Conservation (phyloP, 1,284 basidiomycete species). For the Thelephora terrestris region DNA sequence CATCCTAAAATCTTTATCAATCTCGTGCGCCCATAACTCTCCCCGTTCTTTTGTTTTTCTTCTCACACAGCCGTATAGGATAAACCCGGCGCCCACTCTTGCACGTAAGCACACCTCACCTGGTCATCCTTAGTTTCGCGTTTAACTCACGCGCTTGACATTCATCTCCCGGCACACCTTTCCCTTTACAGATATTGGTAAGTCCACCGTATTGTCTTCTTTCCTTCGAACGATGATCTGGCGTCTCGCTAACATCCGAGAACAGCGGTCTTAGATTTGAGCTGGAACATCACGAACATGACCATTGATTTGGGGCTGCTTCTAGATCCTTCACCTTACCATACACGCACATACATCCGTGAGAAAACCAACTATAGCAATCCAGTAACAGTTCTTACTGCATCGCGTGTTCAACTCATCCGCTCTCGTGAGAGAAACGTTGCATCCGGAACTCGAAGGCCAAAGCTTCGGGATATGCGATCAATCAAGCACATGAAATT, state of each 20-base stretch:
- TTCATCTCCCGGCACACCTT: conserved; percentile 9
- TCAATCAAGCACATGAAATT: no score
- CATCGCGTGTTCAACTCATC: no score
- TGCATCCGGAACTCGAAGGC: no score
- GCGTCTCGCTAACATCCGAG: conserved; percentile 7
- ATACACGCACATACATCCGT: conserved; percentile 1
- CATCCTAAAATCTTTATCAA: conserved; percentile 98
- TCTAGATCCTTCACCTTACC: not conserved
- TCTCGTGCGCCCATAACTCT: conserved; percentile 45
- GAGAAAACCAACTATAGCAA: conserved; percentile 4
- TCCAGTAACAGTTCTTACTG: no score
- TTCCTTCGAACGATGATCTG: conserved; percentile 3
- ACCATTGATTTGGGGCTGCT: conserved; percentile 20
- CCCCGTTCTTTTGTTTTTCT: not conserved
- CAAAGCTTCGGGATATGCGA: no score
- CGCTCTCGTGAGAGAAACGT: no score
- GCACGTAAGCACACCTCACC: conserved; percentile 48
- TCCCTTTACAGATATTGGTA: conserved; percentile 67
- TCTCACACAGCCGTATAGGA: conserved; percentile 34
- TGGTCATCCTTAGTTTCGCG: conserved; percentile 1
- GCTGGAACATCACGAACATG: conserved; percentile 45
- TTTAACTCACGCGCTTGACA: conserved; percentile 7
- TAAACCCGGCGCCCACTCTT: conserved; percentile 64
- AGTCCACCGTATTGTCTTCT: conserved; percentile 22
- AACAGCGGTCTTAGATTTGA: conserved; percentile 76